Conservation (phyloP, 106 monocot species). For the Acorus calamus region DNA sequence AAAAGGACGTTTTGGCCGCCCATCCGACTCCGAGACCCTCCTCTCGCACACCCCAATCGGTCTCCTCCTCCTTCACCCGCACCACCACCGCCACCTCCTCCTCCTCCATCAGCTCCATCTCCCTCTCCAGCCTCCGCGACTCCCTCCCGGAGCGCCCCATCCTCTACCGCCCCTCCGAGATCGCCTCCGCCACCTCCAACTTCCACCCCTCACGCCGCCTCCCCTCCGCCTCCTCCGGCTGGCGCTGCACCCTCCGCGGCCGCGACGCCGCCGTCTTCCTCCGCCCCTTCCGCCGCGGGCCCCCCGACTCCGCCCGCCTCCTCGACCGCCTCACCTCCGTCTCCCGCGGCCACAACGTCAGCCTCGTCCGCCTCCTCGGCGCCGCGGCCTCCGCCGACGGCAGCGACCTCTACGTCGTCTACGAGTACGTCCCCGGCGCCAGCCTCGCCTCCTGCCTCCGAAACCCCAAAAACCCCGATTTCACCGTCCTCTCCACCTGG, state of each 20-base stretch:
- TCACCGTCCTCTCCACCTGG: slow-evolving; percentile 13
- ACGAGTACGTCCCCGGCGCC: slow-evolving; percentile 42
- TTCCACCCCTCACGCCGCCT: slow-evolving; percentile 11
- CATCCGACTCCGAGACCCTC: too few relatives aligned
- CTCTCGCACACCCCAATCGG: background rate
- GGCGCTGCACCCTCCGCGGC: slow-evolving; percentile 49
- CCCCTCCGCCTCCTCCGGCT: slow-evolving; percentile 30
- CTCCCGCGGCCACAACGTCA: slow-evolving; percentile 43
- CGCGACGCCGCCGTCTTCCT: slow-evolving; percentile 37
- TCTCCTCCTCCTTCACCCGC: background rate
- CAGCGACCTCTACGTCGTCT: slow-evolving; percentile 48
- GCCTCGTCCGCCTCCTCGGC: slow-evolving; percentile 44
- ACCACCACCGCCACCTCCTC: background rate
- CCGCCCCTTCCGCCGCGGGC: slow-evolving; percentile 23
- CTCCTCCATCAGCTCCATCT: slow-evolving; percentile 5
- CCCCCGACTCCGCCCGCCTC: slow-evolving; percentile 2
- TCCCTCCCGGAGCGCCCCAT: background rate
- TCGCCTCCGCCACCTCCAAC: slow-evolving; percentile 32
- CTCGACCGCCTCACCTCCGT: slow-evolving; percentile 6
- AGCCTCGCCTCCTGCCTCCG: slow-evolving; percentile 26
- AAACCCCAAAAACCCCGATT: slow-evolving; percentile 13
- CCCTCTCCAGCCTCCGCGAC: slow-evolving; percentile 13
- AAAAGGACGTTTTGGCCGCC: too few relatives aligned
- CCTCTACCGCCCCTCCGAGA: slow-evolving; percentile 2
- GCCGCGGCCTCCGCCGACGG: slow-evolving; percentile 15